Percentiles rank a stretch among this genome's conserved stretches.
Evolutionary conservation across 257 asterid species (phyloP).

Genomic region (Capsicum rhomboideum): DNA sequence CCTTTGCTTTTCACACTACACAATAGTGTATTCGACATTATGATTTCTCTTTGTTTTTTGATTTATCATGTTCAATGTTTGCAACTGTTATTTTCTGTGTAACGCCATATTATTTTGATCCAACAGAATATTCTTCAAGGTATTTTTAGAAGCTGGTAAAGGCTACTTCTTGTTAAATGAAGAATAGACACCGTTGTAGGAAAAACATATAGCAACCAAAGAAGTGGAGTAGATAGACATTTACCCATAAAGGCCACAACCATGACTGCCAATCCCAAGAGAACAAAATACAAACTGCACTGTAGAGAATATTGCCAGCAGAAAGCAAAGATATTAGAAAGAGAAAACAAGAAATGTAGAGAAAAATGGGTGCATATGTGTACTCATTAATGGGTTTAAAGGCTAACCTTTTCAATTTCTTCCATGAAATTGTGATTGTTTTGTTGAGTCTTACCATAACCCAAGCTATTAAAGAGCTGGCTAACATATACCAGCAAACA

Average conservation of each 20-base stretch:
- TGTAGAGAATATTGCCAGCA: conserved; percentile 23
- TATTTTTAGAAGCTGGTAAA: background rate
- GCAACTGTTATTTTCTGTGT: background rate
- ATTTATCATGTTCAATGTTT: background rate
- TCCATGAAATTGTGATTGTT: conserved; percentile 47
- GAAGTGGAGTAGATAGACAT: background rate
- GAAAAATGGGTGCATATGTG: background rate
- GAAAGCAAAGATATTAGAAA: background rate
- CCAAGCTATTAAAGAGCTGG: conserved; percentile 71
- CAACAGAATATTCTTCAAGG: background rate
- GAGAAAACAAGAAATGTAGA: background rate
- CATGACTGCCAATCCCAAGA: conserved; percentile 72
- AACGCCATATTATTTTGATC: background rate
- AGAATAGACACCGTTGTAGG: background rate
- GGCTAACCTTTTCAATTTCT: conserved; percentile 58
- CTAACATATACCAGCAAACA: conserved; percentile 59
- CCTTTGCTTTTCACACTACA: background rate
- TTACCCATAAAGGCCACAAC: conserved; percentile 83
- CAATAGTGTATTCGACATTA: background rate
- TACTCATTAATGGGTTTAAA: background rate
- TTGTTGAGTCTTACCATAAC: conserved; percentile 43
- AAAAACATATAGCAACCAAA: background rate
- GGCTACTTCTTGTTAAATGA: background rate
- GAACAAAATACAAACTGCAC: conserved; percentile 81
- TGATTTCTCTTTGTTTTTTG: background rate